Base-by-base conservation (phyloP, 2,329 filamentous ascomycete genomes). In the Alternaria novae-zelandiae region DNA sequence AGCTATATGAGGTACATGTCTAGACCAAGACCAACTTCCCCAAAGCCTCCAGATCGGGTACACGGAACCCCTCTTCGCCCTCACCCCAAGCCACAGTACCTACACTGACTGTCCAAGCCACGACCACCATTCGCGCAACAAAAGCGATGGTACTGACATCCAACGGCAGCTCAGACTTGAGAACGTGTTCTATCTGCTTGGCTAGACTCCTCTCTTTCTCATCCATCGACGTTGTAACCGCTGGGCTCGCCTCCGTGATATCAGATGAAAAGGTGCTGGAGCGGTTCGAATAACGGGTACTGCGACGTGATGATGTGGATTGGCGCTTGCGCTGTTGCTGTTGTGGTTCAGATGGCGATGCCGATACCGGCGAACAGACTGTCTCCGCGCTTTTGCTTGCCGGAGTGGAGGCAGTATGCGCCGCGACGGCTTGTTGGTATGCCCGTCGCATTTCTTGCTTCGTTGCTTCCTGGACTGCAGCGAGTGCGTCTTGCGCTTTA, bases 61-160 rank as follows among this genome's bases (percentile, higher is more conserved):
- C 61, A 21, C 61, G 63, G 41, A 71, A 73, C 2, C 70, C 73
- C 1, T 41, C 43, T 45, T 74, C 66, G 0, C 64, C 62, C 13
- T 68, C 64, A 43, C 67, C 73, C 72, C 73, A 76, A 3, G 68
- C 74, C 2, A 76, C 74, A 2, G 2, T 26, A 23, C 64, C 66
- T 23, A 78, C 76, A 43, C 74, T 74, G 36, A 71, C 26, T 28
- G 74, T 75, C 77, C 77, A 79, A 1, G 75, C 77, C 7, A 75
- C 76, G 47, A 78, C 15, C 20, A 79, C 69, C 58, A 78, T 55
- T 8, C 74, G 47, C 12, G 74, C 74, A 0, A 79, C 71, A 36
- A 51, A 57, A 0, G 73, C 74, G 10, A 78, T 57, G 1, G 43
- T 71, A 9, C 69, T 57, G 2, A 79, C 55, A 45, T 68, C 64